Conservation (phyloP, 177 flowering plant species). For the Vitis hybrid region DNA sequence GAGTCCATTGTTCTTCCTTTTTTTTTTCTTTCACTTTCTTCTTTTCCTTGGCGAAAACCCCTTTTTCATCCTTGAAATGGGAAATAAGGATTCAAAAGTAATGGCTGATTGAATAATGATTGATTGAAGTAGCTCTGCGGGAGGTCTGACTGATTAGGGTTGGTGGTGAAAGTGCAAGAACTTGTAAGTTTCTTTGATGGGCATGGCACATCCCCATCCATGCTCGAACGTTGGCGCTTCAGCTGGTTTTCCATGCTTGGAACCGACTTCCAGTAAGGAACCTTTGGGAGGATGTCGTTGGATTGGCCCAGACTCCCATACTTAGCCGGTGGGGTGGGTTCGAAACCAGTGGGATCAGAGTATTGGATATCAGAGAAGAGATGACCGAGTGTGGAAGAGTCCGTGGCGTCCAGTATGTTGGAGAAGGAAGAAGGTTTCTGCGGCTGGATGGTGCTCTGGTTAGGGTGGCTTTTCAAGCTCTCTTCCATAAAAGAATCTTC, state of each 20-base stretch:
- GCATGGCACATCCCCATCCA: constrained; percentile 13
- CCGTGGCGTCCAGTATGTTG: constrained; percentile 26
- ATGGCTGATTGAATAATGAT: constrained; percentile 22
- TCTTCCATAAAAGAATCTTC: constrained; percentile 13
- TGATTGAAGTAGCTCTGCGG: constrained; percentile 17
- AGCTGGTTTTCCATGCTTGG: constrained; percentile 8
- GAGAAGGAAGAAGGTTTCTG: constrained; percentile 31
- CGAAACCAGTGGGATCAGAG: constrained; percentile 4
- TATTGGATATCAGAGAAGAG: constrained; percentile 16
- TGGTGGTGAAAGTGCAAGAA: constrained; percentile 20
- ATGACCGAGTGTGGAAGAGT: constrained; percentile 20
- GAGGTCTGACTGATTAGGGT: constrained; percentile 7
- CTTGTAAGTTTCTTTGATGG: constrained; percentile 21
- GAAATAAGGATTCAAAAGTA: constrained; percentile 22
- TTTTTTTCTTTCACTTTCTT: neutral
- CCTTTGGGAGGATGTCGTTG: constrained; percentile 10
- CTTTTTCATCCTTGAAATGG: constrained; percentile 21
- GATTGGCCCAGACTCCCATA: too few relatives aligned
- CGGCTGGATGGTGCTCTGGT: constrained; percentile 8
- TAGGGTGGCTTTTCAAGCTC: constrained; percentile 10
- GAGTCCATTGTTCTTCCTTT: neutral
- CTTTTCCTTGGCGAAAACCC: neutral
- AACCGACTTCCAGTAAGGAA: constrained; percentile 15
- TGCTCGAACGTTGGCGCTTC: constrained; percentile 17
- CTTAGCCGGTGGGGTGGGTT: neutral